Evolutionary conservation across 345 rosid species (phyloP).

Genomic region (Ailanthus altissimus): DNA sequence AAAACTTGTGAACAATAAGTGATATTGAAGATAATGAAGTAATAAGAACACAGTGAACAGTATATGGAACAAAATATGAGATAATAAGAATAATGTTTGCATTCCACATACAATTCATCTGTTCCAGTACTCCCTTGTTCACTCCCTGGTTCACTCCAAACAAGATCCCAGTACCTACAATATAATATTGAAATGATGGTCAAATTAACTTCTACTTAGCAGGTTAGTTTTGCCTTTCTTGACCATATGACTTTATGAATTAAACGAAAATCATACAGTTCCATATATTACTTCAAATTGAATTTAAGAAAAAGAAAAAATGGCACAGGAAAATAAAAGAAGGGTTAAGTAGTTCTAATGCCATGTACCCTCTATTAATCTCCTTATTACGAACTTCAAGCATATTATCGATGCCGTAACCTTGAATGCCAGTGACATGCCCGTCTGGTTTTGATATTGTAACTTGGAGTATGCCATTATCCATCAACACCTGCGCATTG

Average conservation of each 20-base stretch:
- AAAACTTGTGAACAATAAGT: not conserved
- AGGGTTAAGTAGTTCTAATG: not conserved
- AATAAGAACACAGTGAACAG: too few relatives aligned
- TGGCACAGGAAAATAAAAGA: too few relatives aligned
- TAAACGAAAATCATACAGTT: too few relatives aligned
- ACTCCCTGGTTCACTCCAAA: slow-evolving; percentile 50
- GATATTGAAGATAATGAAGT: too few relatives aligned
- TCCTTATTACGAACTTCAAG: slow-evolving; percentile 48
- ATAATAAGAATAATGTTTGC: not conserved
- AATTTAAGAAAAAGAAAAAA: too few relatives aligned
- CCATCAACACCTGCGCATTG: slow-evolving; percentile 44
- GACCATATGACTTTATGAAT: too few relatives aligned
- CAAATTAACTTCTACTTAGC: too few relatives aligned
- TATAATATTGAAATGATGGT: not conserved
- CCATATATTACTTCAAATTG: too few relatives aligned
- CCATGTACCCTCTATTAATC: slow-evolving; percentile 46
- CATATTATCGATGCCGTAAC: slow-evolving; percentile 47
- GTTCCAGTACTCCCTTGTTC: slow-evolving; percentile 52
- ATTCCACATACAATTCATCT: slow-evolving; percentile 39
- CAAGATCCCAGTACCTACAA: slow-evolving; percentile 55
- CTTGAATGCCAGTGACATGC: slow-evolving; percentile 41
- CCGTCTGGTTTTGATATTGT: slow-evolving; percentile 50
- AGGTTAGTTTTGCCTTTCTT: too few relatives aligned
- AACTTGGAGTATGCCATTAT: slow-evolving; percentile 44
- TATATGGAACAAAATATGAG: not conserved